Evolutionary conservation across 2,329 filamentous ascomycete genomes (phyloP).

Genomic region (Talaromyces amestolkiae): DNA sequence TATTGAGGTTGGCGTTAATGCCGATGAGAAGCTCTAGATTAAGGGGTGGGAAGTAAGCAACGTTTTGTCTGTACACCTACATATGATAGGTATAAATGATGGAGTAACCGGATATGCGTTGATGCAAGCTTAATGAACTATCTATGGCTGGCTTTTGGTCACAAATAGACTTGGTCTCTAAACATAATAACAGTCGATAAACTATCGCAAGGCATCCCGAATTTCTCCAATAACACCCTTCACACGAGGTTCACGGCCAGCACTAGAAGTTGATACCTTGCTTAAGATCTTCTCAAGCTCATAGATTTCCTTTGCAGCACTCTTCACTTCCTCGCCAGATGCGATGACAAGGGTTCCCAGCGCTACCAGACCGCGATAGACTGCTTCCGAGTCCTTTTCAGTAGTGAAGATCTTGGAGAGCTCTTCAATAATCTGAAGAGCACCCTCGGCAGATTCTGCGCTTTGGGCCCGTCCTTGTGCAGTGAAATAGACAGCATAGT

Average conservation of each 20-base stretch:
- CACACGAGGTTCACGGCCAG: slow-evolving; percentile 59
- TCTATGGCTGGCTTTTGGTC: slow-evolving; percentile 10
- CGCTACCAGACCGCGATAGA: slow-evolving; percentile 79
- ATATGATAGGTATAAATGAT: background rate
- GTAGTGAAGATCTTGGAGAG: slow-evolving; percentile 62
- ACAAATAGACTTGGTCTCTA: background rate
- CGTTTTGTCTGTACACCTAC: background rate
- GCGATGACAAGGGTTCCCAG: slow-evolving; percentile 70
- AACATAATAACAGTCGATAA: background rate
- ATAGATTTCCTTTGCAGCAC: slow-evolving; percentile 58
- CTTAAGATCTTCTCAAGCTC: slow-evolving; percentile 50
- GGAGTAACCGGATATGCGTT: background rate
- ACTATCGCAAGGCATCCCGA: slow-evolving; percentile 38
- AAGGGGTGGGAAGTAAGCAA: background rate
- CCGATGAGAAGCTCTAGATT: slow-evolving; percentile 34
- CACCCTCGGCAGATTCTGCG: slow-evolving; percentile 47
- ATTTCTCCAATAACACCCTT: slow-evolving; percentile 62
- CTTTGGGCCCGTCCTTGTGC: slow-evolving; percentile 39
- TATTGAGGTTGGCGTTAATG: slow-evolving; percentile 63
- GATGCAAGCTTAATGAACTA: slow-evolving; percentile 7
- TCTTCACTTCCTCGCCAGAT: slow-evolving; percentile 59
- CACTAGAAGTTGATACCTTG: slow-evolving; percentile 47
- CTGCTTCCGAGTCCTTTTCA: slow-evolving; percentile 74
- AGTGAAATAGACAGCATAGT: slow-evolving; percentile 73
- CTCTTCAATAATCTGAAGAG: slow-evolving; percentile 58